Percentiles rank a stretch among this genome's conserved stretches.
Evolutionary conservation across 2,329 filamentous ascomycete species (phyloP).

Genomic region (Pyrenophora teres): DNA sequence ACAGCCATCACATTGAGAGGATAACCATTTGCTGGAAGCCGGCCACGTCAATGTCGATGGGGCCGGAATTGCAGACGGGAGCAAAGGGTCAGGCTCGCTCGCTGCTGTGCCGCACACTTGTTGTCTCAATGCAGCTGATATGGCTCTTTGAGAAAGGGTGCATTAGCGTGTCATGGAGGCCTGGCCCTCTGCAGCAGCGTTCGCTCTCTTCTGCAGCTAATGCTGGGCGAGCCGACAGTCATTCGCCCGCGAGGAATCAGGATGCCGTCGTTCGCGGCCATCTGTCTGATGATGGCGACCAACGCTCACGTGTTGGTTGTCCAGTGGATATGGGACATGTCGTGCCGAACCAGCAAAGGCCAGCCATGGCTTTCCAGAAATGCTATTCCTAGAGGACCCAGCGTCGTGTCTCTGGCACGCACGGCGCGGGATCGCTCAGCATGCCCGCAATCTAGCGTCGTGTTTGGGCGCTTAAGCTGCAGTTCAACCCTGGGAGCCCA

Average conservation of each 20-base stretch:
- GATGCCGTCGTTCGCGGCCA: too few species aligned
- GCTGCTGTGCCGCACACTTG: slow-evolving; percentile 21
- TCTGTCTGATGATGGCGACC: too few species aligned
- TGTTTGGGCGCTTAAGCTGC: slow-evolving; percentile 22
- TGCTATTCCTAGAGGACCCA: slow-evolving; percentile 12
- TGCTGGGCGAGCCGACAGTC: slow-evolving; percentile 5
- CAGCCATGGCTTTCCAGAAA: neutral
- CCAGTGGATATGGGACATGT: too few species aligned
- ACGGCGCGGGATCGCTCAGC: slow-evolving; percentile 15
- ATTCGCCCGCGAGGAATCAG: neutral
- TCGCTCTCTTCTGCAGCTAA: slow-evolving; percentile 12
- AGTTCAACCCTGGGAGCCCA: slow-evolving; percentile 15
- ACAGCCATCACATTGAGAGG: neutral
- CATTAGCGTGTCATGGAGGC: slow-evolving; percentile 27
- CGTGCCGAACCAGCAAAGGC: neutral
- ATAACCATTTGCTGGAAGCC: slow-evolving; percentile 28
- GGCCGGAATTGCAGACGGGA: slow-evolving; percentile 13
- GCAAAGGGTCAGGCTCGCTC: slow-evolving; percentile 22
- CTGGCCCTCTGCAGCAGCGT: slow-evolving; percentile 16
- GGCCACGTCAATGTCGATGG: slow-evolving; percentile 34
- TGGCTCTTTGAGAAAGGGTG: slow-evolving; percentile 22
- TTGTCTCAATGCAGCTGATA: slow-evolving; percentile 23
- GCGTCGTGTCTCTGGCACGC: slow-evolving; percentile 19
- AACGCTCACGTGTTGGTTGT: too few species aligned
- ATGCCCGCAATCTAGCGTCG: slow-evolving; percentile 10